Evolutionary conservation across 2,329 filamentous ascomycete genomes (phyloP), one percentile per base, ranked within the genome.

Genomic region (Xylariaceae sp.): DNA sequence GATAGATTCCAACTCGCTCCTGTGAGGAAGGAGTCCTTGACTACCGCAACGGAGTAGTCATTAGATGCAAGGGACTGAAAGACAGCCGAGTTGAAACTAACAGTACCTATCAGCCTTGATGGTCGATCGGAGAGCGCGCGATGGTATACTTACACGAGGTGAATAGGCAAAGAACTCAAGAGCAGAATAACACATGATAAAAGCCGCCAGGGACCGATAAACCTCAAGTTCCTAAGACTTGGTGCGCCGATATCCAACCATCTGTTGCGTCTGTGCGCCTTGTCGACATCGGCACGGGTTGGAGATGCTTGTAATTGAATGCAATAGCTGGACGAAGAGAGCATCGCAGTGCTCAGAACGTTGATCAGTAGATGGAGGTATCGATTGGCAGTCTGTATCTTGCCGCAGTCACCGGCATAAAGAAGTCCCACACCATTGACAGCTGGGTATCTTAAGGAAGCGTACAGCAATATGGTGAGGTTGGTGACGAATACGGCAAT

Each of bases 21-120:
- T 2, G 31, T 45, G 10, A 51, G 22, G 33, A 61, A 61, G 6
- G 55, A 56, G 1, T 59, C 49, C 11, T 56, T 58, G 5, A 58
- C 57, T 3, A 55, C 59, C 1, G 55, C 55, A 10, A 58, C 44
- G 1, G 42, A 58, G 14, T 61, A 61, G 45, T 55, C 48, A 16
- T 55, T 59, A 14, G 56, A 61, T 11, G 51, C 54, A 5, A 58
- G 47, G 4, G 57, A 47, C 19, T 59, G 49, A n/a, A 61, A 59
- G 14, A 61, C 53, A 2, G 55, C 59, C n/a, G 55, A 61, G 45
- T 59, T 58, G 47, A 48, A 59, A 28, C 54, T 60, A 6, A 39
- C 18, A 14, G 31, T 11, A 2, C 13, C 16, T n/a, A 12, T 53
- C 18, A 55, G 55, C 13, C 4, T 31, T n/a, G 28, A 7, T 39